Evolutionary conservation across 352 stramenopile genomes (phyloP).

Genomic region (Globisporangium rhizosaccharum): DNA sequence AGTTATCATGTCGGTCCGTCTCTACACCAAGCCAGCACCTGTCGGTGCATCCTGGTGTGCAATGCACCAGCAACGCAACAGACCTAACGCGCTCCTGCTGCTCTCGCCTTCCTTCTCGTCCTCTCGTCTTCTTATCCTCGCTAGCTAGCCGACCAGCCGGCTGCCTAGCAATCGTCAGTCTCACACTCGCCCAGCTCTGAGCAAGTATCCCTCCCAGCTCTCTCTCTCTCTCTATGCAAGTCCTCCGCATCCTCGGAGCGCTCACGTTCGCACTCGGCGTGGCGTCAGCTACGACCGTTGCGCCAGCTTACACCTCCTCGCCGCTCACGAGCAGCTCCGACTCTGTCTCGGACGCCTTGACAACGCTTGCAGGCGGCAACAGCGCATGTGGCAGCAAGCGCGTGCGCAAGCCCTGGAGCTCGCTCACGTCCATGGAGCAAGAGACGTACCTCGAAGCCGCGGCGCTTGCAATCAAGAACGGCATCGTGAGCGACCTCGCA

Average conservation of each 20-base stretch:
- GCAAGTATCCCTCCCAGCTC: slow-evolving; percentile 5
- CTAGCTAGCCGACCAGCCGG: no score
- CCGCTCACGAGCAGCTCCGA: no score
- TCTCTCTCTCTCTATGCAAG: slow-evolving; percentile 9
- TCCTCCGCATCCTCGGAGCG: slow-evolving; percentile 12
- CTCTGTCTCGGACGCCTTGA: no score
- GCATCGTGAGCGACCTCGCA: slow-evolving; percentile 38
- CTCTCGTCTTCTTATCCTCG: no score
- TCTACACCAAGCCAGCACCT: no score
- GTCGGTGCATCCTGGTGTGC: no score
- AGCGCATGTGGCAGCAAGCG: slow-evolving; percentile 26
- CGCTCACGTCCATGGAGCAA: slow-evolving; percentile 34
- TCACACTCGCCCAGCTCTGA: slow-evolving; percentile 10
- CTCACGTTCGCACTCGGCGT: slow-evolving; percentile 8
- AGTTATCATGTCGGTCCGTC: no score
- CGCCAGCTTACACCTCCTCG: no score
- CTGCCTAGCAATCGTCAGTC: neutral
- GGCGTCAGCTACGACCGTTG: neutral
- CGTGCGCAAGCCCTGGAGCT: slow-evolving; percentile 49
- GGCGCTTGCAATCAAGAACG: slow-evolving; percentile 29
- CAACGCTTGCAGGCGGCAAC: slow-evolving; percentile 40
- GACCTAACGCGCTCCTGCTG: no score
- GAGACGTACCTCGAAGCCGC: slow-evolving; percentile 53
- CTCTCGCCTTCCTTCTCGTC: no score
- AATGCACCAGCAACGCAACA: no score